Conservation (phyloP, 306 rosid genomes). For the Glycine tomentella region DNA sequence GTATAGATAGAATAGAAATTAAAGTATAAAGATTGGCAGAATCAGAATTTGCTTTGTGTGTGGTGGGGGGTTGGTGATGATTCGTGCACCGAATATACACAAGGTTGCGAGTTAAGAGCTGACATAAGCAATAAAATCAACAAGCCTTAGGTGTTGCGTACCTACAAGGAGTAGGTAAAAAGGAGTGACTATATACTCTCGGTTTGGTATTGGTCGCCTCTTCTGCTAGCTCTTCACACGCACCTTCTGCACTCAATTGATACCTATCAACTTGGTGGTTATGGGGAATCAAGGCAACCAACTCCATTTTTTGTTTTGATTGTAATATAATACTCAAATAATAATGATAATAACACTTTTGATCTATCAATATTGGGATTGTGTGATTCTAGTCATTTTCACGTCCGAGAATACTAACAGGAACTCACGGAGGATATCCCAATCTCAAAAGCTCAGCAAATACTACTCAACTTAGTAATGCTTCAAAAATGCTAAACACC, state of each 20-base stretch:
- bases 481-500: no score
- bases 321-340: no score
- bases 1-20: no score
- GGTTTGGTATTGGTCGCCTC: no score
- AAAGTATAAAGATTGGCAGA: no score
- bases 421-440: no score
- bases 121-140: constrained; percentile 40
- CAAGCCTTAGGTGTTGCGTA: constrained; percentile 6
- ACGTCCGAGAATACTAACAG: no score
- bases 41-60: constrained; percentile 22
- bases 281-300: neutral
- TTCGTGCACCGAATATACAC: neutral
- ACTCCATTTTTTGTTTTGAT: neutral
- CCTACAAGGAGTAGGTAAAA: constrained; percentile 1
- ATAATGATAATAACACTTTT: no score
- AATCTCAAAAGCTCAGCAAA: no score
- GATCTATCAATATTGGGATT: no score
- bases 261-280: neutral
- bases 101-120: constrained; percentile 23
- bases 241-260: neutral
- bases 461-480: no score
- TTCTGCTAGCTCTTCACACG: neutral
- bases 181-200: neutral
- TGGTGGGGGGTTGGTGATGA: constrained; percentile 29
- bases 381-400: no score